These are phyloP conservation scores for Lachancea kluyveri DNA, from an alignment of 805 yeast genomes.

Conservation along the genomic window DNA sequence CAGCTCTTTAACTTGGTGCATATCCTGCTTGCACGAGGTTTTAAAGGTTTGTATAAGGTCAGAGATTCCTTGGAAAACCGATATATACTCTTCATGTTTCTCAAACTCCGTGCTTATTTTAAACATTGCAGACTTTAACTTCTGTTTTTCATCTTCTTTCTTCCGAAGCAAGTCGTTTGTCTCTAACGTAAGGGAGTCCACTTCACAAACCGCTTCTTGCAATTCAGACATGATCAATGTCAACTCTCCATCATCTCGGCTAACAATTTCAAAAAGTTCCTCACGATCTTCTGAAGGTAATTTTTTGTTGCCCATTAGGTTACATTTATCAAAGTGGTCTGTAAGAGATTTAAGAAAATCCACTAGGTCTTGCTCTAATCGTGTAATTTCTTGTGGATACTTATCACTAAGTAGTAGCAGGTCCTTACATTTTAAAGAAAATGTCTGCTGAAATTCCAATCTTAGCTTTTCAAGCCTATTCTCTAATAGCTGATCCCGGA, in stretches of 20 bases:
- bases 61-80: constrained; percentile 26
- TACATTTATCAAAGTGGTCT: constrained; percentile 77
- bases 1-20: constrained; percentile 30
- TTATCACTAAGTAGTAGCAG: constrained; percentile 22
- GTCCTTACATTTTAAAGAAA: constrained; percentile 20
- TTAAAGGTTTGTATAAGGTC: constrained; percentile 31
- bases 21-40: constrained; percentile 22
- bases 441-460: constrained; percentile 16
- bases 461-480: constrained; percentile 18
- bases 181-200: constrained; percentile 16
- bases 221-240: constrained; percentile 49
- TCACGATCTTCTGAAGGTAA: constrained; percentile 27
- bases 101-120: constrained; percentile 20
- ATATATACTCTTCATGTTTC: constrained; percentile 26
- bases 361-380: constrained; percentile 63
- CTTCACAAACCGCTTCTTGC: constrained; percentile 32
- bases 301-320: constrained; percentile 29
- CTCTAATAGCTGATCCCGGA: constrained; percentile 19
- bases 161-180: constrained; percentile 29
- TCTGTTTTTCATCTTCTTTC: constrained; percentile 19
- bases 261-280: constrained; percentile 42
- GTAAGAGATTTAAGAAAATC: constrained; percentile 64
- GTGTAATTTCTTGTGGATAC: constrained; percentile 44
- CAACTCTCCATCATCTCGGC: constrained; percentile 49
- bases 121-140: constrained; percentile 13